phyloP scores from a whole-genome alignment of 179 eudicot species.

The Heliamphora pulchella region DNA sequence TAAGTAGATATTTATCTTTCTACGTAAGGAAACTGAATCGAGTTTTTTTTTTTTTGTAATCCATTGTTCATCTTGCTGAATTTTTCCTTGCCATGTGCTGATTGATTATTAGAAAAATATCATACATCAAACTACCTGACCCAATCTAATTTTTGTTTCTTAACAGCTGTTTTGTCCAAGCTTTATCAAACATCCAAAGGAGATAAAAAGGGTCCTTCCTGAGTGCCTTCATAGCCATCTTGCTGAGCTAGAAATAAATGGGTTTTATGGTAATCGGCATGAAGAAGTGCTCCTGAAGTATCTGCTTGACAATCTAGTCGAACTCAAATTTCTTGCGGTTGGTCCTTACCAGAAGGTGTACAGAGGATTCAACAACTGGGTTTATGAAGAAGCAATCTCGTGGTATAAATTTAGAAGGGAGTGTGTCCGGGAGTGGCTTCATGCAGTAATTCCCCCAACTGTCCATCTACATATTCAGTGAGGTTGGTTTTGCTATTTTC shows the following conservation, averaged over 20 bases:
- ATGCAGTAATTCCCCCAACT: conserved; percentile 14
- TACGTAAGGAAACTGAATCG: background rate
- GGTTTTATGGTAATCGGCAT: conserved; percentile 28
- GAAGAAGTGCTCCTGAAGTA: conserved; percentile 26
- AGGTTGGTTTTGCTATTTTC: background rate
- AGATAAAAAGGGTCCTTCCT: conserved; percentile 17
- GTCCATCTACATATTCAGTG: conserved; percentile 18
- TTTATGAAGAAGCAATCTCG: conserved; percentile 6
- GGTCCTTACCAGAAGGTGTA: conserved; percentile 23
- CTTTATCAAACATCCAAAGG: conserved; percentile 14
- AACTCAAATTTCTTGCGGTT: conserved; percentile 17
- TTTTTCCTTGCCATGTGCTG: background rate
- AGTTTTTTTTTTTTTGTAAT: background rate
- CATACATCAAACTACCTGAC: background rate
- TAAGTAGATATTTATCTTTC: background rate
- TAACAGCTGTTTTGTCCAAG: conserved; percentile 23
- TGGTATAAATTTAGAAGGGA: conserved; percentile 9
- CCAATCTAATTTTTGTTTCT: background rate
- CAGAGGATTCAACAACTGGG: conserved; percentile 22
- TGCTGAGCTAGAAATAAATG: conserved; percentile 23
- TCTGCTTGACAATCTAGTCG: conserved; percentile 19
- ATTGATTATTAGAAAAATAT: too few species aligned
- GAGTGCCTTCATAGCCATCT: conserved; percentile 19
- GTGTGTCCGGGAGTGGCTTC: conserved; percentile 12
- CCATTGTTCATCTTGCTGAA: background rate